Base-by-base conservation (phyloP, 208 protist genomes). In the Blastocrithidia nonstop region DNA sequence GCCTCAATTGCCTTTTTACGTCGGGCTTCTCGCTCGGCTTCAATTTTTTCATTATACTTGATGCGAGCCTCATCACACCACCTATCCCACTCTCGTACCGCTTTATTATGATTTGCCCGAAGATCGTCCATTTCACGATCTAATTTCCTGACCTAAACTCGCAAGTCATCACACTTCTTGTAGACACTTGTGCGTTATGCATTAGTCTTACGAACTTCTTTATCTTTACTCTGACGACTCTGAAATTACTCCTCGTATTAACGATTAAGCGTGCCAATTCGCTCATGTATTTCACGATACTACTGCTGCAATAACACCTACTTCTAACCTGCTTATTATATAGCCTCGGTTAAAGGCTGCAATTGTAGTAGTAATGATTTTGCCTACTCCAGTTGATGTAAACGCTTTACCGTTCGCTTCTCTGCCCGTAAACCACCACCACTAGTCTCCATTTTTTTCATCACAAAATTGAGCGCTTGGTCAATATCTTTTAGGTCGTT, bases 381-480 rank as follows among this genome's bases (percentile, higher is more conserved):
- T 36, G 71, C 80, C 9, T 79, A 57, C 54, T 85, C 74, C 6
- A 89, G 60, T 37, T 76, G 61, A 20, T 61, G 47, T 0, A 89
- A 43, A 13, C 65, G 62, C 37, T 54, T 58, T 33, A 77, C 38
- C 11, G 64, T 66, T 36, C 64, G 61, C 42, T 62, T 62, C 54
- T 88, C 79, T 4, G 64, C 70, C 1, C 15, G 29, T 8, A 85
- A 61, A 16, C 74, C 74, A 22, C 80, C 80, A 29, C 71, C 55
- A 50, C 71, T 74, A 25, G 61, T 82, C 50, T 91, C 81, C 81
- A 91, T 87, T 44, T 75, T 75, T 23, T 57, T 37, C 47, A 71
- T 82, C 22, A 91, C 27, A 28, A 73, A 70, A 7, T 57, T 54
- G 19, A 82, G 82, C 15, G 70, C 76, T 26, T 61, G 54, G 39